Percentiles rank a stretch among this genome's conserved stretches.
Conservation (phyloP, 768 basidiomycete genomes). For the Tulasnella sp. region DNA sequence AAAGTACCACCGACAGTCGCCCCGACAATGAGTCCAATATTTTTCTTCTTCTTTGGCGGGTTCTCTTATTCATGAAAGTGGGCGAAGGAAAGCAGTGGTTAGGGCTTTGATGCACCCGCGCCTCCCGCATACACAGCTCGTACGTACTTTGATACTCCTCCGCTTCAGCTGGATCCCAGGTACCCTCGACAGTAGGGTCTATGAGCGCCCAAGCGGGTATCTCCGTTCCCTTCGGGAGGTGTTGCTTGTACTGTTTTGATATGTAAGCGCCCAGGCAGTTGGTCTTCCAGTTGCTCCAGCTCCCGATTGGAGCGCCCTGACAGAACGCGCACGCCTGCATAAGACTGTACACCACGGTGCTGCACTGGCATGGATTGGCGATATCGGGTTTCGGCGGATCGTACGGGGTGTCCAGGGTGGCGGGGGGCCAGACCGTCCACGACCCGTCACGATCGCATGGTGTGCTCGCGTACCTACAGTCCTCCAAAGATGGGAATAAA, state of each 20-base stretch:
- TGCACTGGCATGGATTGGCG: conserved; percentile 3
- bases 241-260: not conserved
- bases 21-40: not conserved
- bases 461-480: not conserved
- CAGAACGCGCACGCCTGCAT: conserved; percentile 5
- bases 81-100: too few species aligned
- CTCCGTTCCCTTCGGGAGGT: not conserved
- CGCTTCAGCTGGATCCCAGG: conserved; percentile 1
- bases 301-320: not conserved
- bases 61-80: too few species aligned
- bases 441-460: not conserved
- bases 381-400: not conserved
- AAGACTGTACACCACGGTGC: conserved; percentile 2
- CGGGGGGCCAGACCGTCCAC: too few species aligned
- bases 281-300: not conserved
- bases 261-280: not conserved
- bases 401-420: not conserved
- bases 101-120: too few species aligned
- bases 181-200: not conserved
- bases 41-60: not conserved
- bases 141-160: too few species aligned
- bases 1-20: not conserved
- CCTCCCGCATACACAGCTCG: too few species aligned
- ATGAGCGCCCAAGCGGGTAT: conserved; percentile 2
- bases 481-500: not conserved